Conservation (phyloP, 441 rosid genomes). For the Eruca vesicaria region DNA sequence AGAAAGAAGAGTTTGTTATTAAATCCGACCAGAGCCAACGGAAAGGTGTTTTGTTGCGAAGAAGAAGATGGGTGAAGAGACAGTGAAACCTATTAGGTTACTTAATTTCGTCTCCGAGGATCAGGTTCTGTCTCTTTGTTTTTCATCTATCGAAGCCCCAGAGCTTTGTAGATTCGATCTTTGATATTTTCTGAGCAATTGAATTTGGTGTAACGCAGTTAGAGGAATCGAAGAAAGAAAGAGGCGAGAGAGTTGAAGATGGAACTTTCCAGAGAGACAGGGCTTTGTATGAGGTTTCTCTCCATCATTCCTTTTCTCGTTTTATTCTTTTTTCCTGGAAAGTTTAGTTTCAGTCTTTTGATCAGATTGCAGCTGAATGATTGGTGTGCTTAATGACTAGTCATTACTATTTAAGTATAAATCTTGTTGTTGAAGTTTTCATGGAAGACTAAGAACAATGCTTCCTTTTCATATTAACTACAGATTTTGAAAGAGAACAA, state of each 20-base stretch:
- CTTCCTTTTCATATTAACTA: background rate
- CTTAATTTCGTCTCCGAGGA: slow-evolving; percentile 89
- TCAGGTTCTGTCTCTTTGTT: slow-evolving; percentile 45
- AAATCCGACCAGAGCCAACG: slow-evolving; percentile 1
- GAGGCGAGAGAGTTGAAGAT: slow-evolving; percentile 94
- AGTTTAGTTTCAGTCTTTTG: background rate
- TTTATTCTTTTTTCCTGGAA: background rate
- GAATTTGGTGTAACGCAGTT: slow-evolving; percentile 46
- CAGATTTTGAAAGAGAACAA: slow-evolving; percentile 93
- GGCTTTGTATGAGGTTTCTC: slow-evolving; percentile 76
- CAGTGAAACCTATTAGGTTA: slow-evolving; percentile 48
- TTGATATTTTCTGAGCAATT: background rate
- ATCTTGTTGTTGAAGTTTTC: background rate
- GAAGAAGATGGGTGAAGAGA: slow-evolving; percentile 59
- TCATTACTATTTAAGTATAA: background rate
- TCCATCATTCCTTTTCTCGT: background rate
- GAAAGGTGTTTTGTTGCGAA: background rate
- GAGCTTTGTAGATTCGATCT: slow-evolving; percentile 9
- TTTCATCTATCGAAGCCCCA: slow-evolving; percentile 36
- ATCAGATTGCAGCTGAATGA: slow-evolving; percentile 1
- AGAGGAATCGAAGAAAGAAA: slow-evolving; percentile 73
- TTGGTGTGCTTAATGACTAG: background rate
- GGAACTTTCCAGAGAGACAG: slow-evolving; percentile 96
- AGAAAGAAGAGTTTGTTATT: background rate
- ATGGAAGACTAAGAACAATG: background rate